Evolutionary conservation across 129 eudicot species (phyloP).

Genomic region (Flaveria sonorensis): DNA sequence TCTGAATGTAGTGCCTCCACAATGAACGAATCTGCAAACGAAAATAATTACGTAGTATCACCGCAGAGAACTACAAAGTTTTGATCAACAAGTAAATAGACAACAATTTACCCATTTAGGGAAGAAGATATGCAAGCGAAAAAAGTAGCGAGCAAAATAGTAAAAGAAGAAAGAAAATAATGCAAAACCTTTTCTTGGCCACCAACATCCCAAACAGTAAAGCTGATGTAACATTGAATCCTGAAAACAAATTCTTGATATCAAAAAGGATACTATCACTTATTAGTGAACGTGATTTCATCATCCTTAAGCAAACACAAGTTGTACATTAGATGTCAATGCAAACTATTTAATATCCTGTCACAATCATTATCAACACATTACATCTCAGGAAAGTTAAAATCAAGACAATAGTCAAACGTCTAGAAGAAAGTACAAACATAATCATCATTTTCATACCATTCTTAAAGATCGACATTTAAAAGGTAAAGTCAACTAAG

Average conservation of each 20-base stretch:
- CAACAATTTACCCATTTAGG: no score
- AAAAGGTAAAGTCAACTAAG: background rate
- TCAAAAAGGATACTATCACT: background rate
- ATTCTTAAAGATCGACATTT: background rate
- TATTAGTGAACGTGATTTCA: background rate
- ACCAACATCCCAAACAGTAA: constrained; percentile 63
- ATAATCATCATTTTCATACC: background rate
- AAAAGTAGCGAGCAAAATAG: background rate
- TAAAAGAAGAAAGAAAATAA: background rate
- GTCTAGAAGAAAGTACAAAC: no score
- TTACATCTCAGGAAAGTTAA: background rate
- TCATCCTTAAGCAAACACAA: background rate
- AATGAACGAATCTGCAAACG: no score
- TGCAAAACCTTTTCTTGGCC: constrained; percentile 52
- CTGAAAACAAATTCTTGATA: constrained; percentile 24
- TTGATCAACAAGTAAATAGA: no score
- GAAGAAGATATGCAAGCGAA: background rate
- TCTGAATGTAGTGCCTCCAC: no score
- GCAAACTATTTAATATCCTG: background rate
- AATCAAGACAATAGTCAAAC: background rate
- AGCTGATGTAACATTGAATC: constrained; percentile 44
- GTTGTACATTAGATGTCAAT: background rate
- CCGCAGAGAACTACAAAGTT: no score
- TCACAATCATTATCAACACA: background rate
- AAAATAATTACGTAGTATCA: no score